Evolutionary conservation across 805 yeast genomes (phyloP).

Genomic region (Suhomyces sp.): DNA sequence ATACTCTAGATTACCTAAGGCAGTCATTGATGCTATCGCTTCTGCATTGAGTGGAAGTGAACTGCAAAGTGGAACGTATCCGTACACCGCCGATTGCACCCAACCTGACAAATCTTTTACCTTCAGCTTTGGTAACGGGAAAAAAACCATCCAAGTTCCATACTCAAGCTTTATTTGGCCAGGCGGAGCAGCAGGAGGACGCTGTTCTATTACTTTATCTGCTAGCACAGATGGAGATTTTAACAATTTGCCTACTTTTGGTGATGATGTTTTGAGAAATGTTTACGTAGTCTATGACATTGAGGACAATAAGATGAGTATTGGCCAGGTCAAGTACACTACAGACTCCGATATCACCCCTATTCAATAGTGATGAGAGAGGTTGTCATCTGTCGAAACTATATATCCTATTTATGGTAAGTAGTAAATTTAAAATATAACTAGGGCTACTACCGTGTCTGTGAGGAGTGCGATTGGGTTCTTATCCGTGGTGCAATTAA

Average conservation of each 20-base stretch:
- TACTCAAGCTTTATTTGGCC: constrained; percentile 2
- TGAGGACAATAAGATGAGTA: constrained; percentile 39
- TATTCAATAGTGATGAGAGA: too few species aligned
- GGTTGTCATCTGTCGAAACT: too few species aligned
- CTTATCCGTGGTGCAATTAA: too few species aligned
- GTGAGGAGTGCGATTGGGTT: too few species aligned
- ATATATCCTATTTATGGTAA: too few species aligned
- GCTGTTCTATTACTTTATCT: neutral
- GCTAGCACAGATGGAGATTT: neutral
- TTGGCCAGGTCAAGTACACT: constrained; percentile 35
- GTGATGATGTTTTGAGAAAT: constrained; percentile 50
- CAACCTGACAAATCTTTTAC: neutral
- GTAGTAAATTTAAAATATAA: too few species aligned
- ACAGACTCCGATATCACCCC: neutral
- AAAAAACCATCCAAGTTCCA: constrained; percentile 1
- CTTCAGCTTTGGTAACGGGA: neutral
- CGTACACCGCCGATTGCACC: neutral
- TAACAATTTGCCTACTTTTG: constrained; percentile 28
- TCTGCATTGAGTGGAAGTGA: neutral
- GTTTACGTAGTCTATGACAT: constrained; percentile 57
- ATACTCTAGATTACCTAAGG: neutral
- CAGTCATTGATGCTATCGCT: neutral
- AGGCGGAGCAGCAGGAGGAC: neutral
- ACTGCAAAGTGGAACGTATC: too few species aligned
- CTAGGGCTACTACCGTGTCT: too few species aligned